Conservation (phyloP, 2,329 filamentous ascomycete genomes). For the Stagonosporopsis tanaceti region DNA sequence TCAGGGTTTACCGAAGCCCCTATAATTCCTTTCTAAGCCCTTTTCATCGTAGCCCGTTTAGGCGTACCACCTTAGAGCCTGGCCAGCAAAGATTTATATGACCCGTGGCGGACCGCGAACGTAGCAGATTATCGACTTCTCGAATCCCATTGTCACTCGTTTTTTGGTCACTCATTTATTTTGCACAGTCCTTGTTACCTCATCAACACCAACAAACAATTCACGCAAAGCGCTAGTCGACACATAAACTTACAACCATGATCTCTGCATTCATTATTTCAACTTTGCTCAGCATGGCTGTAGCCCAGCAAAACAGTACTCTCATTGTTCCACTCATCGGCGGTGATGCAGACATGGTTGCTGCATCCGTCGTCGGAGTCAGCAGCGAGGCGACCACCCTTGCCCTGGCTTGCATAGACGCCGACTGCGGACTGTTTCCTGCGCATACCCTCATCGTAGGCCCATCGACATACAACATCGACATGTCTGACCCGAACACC, state of each 20-base stretch:
- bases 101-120: too few species aligned
- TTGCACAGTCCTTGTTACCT: neutral
- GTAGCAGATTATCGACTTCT: neutral
- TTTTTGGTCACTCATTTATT: neutral
- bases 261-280: conserved; percentile 12
- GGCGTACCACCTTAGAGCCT: neutral
- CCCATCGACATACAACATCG: conserved; percentile 29
- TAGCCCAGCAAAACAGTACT: conserved; percentile 23
- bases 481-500: conserved; percentile 27
- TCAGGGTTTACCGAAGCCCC: neutral
- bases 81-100: neutral
- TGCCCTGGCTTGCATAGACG: conserved; percentile 14
- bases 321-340: conserved; percentile 23
- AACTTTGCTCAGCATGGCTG: conserved; percentile 17
- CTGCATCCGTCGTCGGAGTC: conserved; percentile 28
- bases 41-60: neutral
- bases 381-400: conserved; percentile 23
- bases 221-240: neutral
- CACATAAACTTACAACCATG: conserved; percentile 2
- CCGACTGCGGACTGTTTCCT: conserved; percentile 32
- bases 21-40: neutral
- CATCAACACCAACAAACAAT: neutral
- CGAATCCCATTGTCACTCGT: neutral
- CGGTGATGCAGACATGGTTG: conserved; percentile 8
- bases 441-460: conserved; percentile 27